These are phyloP conservation scores for Rhododendron simsii DNA, from an alignment of 148 eudicot genomes.

Conservation along the genomic window DNA sequence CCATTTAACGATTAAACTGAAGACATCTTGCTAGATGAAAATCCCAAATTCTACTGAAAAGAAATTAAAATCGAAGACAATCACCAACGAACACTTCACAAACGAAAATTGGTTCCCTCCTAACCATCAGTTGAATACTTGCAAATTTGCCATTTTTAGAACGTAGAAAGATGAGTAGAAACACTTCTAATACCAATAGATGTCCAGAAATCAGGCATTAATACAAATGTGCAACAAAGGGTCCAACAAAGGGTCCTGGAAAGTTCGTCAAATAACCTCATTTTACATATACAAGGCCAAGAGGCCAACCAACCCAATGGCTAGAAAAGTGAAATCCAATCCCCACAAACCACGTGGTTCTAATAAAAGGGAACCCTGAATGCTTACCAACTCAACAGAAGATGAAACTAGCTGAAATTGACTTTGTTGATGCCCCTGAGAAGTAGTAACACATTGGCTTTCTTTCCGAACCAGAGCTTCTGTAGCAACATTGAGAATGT, in stretches of 20 bases:
- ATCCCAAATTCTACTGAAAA: background rate
- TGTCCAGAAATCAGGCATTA: background rate
- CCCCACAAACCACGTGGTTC: background rate
- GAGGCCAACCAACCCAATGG: background rate
- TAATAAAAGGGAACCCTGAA: conserved; percentile 5
- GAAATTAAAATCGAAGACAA: background rate
- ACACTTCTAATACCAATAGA: background rate
- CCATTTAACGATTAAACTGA: background rate
- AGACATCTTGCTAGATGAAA: background rate
- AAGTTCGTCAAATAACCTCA: background rate
- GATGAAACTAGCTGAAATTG: conserved; percentile 14
- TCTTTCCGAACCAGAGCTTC: conserved; percentile 14
- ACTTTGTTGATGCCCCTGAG: conserved; percentile 14
- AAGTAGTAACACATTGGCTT: conserved; percentile 12
- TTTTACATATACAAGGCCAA: background rate
- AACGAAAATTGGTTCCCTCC: background rate
- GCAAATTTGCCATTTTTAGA: background rate
- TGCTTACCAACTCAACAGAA: conserved; percentile 17
- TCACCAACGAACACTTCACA: background rate
- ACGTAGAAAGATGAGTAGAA: background rate
- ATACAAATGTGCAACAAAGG: background rate
- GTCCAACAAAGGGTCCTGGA: background rate
- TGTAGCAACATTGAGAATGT: conserved; percentile 5
- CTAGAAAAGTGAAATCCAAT: background rate
- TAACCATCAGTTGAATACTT: background rate